phyloP scores from a whole-genome alignment of 306 rosid species.

The Comarum palustre region DNA sequence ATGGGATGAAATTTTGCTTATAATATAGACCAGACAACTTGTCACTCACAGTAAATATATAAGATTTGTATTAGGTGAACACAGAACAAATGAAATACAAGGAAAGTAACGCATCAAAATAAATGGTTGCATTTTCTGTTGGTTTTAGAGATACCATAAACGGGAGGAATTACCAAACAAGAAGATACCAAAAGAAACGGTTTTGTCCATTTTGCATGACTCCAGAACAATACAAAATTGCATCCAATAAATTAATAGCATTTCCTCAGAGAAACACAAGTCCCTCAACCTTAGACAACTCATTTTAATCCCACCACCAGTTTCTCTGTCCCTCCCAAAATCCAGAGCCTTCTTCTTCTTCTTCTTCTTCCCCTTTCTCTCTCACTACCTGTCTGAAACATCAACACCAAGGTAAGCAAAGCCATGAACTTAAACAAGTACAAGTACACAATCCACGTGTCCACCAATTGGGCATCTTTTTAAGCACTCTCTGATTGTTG shows the following conservation, averaged over 20 bases:
- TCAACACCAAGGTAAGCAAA: conserved; percentile 10
- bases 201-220: conserved; percentile 9
- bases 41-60: no score
- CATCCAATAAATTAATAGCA: neutral
- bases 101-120: neutral
- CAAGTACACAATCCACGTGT: neutral
- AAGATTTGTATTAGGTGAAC: neutral
- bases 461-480: conserved; percentile 9
- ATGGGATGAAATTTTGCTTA: no score
- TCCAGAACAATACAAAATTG: neutral
- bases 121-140: neutral
- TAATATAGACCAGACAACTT: neutral
- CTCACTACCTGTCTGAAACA: neutral
- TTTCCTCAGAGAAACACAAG: neutral
- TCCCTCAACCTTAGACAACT: neutral
- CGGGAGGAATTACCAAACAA: neutral
- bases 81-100: neutral
- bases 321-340: neutral
- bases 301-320: conserved; percentile 4
- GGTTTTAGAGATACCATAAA: neutral
- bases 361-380: neutral
- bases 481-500: neutral
- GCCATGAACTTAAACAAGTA: neutral
- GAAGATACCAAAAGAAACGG: conserved; percentile 1
- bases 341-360: conserved; percentile 15